A percentile compares a stretch with the other conserved stretches of the same genome.
These are phyloP conservation scores for Pinus albicaulis DNA, from an alignment of 75 land plant species.

Conservation along the genomic window DNA sequence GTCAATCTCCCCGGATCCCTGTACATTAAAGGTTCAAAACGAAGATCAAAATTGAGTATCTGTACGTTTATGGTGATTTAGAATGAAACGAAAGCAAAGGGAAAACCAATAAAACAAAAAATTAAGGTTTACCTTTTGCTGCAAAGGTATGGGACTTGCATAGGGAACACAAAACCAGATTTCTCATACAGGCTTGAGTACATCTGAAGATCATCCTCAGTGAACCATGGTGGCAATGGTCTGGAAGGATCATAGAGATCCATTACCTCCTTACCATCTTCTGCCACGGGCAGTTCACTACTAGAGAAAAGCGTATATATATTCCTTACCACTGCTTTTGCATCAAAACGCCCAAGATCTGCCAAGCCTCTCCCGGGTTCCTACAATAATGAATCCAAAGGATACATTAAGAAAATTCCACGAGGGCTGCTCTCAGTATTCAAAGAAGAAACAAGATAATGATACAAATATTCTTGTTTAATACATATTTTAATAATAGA, in stretches of 20 bases:
- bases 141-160: constrained; percentile 52
- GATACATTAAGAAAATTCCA: background rate
- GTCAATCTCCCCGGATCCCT: background rate
- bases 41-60: too few relatives aligned
- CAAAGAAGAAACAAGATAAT: background rate
- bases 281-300: constrained; percentile 45
- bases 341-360: constrained; percentile 70
- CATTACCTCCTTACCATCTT: constrained; percentile 56
- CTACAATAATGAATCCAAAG: constrained; percentile 18
- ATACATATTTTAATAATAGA: background rate
- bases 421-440: background rate
- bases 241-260: constrained; percentile 43
- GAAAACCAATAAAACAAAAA: background rate
- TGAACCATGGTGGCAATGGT: constrained; percentile 61
- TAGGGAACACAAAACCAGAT: constrained; percentile 45
- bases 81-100: too few relatives aligned
- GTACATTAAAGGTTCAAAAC: too few relatives aligned
- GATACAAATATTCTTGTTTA: background rate
- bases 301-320: constrained; percentile 59
- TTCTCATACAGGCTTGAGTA: constrained; percentile 53
- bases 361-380: constrained; percentile 72
- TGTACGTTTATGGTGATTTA: too few relatives aligned
- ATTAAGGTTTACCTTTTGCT: background rate
- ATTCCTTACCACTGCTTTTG: constrained; percentile 45
- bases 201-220: constrained; percentile 45